These are phyloP conservation scores for Mitragyna speciosa DNA, from an alignment of 257 asterid genomes.

Conservation along the genomic window DNA sequence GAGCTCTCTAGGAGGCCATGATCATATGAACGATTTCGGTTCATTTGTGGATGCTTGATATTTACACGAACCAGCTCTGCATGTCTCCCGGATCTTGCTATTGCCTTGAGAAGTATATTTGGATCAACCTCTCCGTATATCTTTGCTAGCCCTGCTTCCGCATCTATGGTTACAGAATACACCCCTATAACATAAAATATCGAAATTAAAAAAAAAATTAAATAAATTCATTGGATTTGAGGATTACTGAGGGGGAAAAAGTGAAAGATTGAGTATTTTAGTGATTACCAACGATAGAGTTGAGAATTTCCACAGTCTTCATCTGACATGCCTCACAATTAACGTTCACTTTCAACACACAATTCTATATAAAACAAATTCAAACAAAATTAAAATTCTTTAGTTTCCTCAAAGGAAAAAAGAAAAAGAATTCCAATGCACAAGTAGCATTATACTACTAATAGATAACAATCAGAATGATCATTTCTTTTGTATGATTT, in stretches of 20 bases:
- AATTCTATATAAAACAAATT: constrained; percentile 29
- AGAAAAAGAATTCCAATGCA: too few species aligned
- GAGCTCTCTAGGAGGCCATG: background rate
- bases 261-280: background rate
- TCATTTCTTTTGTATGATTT: too few species aligned
- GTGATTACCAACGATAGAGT: constrained; percentile 50
- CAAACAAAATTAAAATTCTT: background rate
- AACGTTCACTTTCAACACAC: constrained; percentile 49
- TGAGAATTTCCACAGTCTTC: constrained; percentile 39
- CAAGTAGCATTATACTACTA: too few species aligned
- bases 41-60: constrained; percentile 36
- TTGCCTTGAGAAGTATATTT: constrained; percentile 35
- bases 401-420: background rate
- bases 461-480: too few species aligned
- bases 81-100: constrained; percentile 39
- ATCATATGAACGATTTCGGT: background rate
- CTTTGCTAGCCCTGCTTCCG: constrained; percentile 21
- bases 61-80: constrained; percentile 36
- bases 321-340: constrained; percentile 55
- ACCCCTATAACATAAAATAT: constrained; percentile 28
- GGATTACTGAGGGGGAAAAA: too few species aligned
- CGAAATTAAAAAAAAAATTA: background rate
- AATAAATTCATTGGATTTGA: background rate
- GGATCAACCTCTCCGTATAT: constrained; percentile 52
- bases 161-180: constrained; percentile 34